Conservation (phyloP, 1,139 yeast species). For the Suhomyces bribrorum region DNA sequence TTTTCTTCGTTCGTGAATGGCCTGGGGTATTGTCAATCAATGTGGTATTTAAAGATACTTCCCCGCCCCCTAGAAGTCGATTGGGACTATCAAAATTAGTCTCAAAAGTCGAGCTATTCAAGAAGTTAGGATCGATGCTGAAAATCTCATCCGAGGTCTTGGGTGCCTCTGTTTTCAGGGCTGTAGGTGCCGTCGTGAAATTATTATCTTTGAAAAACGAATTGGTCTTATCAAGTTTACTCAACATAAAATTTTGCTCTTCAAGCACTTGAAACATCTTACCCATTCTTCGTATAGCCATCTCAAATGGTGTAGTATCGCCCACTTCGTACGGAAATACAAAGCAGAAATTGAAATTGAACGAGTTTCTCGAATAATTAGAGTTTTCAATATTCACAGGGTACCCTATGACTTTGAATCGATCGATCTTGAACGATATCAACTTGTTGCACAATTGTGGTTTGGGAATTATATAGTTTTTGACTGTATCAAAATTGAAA, state of each 20-base stretch:
- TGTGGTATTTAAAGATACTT: constrained; percentile 3
- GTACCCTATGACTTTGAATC: constrained; percentile 78
- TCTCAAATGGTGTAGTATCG: constrained; percentile 83
- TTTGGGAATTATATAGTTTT: constrained; percentile 91
- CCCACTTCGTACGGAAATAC: constrained; percentile 76
- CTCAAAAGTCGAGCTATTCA: constrained; percentile 4
- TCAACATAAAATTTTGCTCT: constrained; percentile 79
- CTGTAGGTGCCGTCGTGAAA: constrained; percentile 1
- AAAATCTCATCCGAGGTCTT: constrained; percentile 6
- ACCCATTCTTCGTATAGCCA: constrained; percentile 81
- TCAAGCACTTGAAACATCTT: constrained; percentile 88
- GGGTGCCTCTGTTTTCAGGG: not conserved
- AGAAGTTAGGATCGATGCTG: constrained; percentile 12
- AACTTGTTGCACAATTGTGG: constrained; percentile 85
- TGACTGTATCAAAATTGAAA: constrained; percentile 81
- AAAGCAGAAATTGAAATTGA: constrained; percentile 89
- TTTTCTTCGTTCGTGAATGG: constrained; percentile 40
- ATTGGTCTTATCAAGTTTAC: constrained; percentile 48
- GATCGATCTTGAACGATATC: constrained; percentile 69
- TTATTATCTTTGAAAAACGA: constrained; percentile 35
- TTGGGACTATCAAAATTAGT: not conserved
- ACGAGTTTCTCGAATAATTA: constrained; percentile 84
- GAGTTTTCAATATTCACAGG: constrained; percentile 81
- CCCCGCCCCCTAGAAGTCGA: constrained; percentile 4
- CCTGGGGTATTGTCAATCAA: constrained; percentile 35